A percentile compares a stretch with the other conserved stretches of the same genome.
These are phyloP conservation scores for Fusarium tuaranense DNA, from an alignment of 2,329 filamentous ascomycete genomes.

Conservation along the genomic window DNA sequence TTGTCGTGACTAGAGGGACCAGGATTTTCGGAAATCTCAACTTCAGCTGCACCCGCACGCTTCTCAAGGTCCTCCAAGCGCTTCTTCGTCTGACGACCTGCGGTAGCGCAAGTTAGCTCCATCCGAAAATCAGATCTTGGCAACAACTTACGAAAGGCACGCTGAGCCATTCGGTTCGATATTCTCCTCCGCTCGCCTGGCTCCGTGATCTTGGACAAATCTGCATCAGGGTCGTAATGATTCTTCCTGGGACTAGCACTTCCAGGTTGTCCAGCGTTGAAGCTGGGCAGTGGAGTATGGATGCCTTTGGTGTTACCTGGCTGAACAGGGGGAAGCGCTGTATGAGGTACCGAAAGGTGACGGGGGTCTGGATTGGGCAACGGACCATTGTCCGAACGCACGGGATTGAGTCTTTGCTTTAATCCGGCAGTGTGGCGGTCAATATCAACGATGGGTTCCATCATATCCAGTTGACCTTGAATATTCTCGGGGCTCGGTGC, in stretches of 20 bases:
- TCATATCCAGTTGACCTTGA: not conserved
- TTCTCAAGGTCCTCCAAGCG: no score
- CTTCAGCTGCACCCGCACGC: no score
- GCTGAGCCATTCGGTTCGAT: not conserved
- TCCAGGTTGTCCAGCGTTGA: not conserved
- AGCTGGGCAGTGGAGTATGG: not conserved
- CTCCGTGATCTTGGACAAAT: not conserved
- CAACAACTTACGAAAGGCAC: not conserved
- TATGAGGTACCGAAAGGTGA: no score
- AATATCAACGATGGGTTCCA: not conserved
- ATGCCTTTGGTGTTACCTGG: not conserved
- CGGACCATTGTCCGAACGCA: not conserved
- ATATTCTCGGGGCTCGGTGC: no score
- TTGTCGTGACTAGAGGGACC: no score
- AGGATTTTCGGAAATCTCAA: no score
- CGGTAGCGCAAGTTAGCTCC: not conserved
- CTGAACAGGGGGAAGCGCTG: not conserved
- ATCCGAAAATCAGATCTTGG: not conserved
- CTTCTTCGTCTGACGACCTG: not conserved
- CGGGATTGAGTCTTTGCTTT: not conserved
- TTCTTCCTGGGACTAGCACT: not conserved
- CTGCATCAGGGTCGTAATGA: not conserved
- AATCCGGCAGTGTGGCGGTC: not conserved
- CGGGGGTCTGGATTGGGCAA: not conserved
- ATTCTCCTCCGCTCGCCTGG: not conserved